Percentiles rank a stretch among this genome's conserved stretches.
Evolutionary conservation across 208 protist species (phyloP).

Genomic region (Trypanosoma rangeli): DNA sequence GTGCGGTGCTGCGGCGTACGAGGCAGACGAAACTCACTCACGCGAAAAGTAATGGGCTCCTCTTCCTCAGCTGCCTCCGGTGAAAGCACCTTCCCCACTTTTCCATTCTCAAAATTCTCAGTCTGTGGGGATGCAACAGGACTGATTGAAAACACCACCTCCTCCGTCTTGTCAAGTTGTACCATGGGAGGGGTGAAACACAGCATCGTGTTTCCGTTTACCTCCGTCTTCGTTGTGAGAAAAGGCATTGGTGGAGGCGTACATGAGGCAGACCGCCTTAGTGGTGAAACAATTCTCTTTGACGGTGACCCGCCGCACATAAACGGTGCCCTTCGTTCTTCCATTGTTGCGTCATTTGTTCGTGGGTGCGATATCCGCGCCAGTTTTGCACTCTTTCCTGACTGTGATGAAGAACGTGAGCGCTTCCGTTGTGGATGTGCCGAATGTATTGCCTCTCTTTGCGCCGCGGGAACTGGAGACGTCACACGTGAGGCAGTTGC

Average conservation of each 20-base stretch:
- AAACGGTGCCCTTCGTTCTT: constrained; percentile 15
- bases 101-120: background rate
- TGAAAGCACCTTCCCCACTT: background rate
- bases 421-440: constrained; percentile 2
- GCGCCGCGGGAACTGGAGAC: background rate
- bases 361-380: background rate
- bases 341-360: background rate
- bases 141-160: background rate
- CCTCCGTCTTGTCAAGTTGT: background rate
- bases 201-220: background rate
- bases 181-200: background rate
- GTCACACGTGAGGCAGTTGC: constrained; percentile 2
- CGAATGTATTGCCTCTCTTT: background rate
- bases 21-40: constrained; percentile 28
- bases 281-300: background rate
- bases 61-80: background rate
- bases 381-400: background rate
- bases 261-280: background rate
- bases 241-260: constrained; percentile 7
- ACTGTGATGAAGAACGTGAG: constrained; percentile 8
- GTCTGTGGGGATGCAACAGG: constrained; percentile 8
- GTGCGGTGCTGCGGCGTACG: constrained; percentile 18
- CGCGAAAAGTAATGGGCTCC: constrained; percentile 12
- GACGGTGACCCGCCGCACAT: constrained; percentile 16
- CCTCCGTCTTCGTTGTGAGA: background rate